phyloP scores from a whole-genome alignment of 2,329 filamentous ascomycete species.

The Scolecobasidium constrictum region DNA sequence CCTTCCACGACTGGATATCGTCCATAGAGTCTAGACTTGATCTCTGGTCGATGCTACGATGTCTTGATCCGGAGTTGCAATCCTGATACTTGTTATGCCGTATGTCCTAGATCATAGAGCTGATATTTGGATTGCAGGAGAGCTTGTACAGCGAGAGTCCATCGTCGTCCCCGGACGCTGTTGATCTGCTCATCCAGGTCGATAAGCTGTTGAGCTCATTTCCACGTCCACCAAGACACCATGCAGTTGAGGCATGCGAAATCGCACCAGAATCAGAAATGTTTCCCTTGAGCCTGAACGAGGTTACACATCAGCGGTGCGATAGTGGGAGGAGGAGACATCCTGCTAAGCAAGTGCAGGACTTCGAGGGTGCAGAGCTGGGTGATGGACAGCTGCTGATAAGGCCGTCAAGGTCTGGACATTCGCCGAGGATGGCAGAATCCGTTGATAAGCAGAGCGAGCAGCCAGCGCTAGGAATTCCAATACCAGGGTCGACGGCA shows the following conservation, averaged over 20 bases:
- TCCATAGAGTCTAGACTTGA: too few relatives aligned
- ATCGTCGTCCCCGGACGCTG: not conserved
- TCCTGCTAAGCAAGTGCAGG: not conserved
- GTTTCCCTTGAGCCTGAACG: not conserved
- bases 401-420: not conserved
- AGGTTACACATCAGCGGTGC: not conserved
- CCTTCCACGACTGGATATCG: too few relatives aligned
- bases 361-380: not conserved
- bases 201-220: not conserved
- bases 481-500: not conserved
- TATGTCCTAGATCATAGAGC: too few relatives aligned
- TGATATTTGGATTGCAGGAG: too few relatives aligned
- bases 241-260: not conserved
- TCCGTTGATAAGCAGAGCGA: too few relatives aligned
- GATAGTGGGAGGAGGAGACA: not conserved
- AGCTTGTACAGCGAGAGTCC: not conserved
- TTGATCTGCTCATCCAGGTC: constrained; percentile 4
- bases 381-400: not conserved
- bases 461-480: not conserved
- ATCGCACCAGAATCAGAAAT: constrained; percentile 1
- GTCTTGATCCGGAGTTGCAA: too few relatives aligned
- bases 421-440: not conserved
- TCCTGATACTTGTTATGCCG: too few relatives aligned
- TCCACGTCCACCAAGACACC: not conserved
- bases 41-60: too few relatives aligned